Evolutionary conservation across 208 protist species (phyloP).

Genomic region (Blastocrithidia nonstop): DNA sequence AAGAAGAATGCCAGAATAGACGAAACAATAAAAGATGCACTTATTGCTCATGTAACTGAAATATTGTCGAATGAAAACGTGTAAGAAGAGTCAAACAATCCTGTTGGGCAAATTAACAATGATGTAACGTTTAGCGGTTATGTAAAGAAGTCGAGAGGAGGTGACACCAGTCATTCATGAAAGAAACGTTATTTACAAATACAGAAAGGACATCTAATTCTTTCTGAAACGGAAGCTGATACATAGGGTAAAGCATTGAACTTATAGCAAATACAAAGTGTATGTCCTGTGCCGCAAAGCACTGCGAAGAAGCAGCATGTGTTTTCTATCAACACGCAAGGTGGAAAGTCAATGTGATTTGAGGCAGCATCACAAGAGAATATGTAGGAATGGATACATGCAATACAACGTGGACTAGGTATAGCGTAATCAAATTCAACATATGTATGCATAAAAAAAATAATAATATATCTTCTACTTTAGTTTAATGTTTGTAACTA

Average conservation of each 20-base stretch:
- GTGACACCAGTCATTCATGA: slow-evolving; percentile 38
- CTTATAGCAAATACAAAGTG: slow-evolving; percentile 64
- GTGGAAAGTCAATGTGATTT: slow-evolving; percentile 80
- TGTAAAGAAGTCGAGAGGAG: slow-evolving; percentile 56
- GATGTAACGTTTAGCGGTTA: slow-evolving; percentile 45
- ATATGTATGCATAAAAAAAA: slow-evolving; percentile 3
- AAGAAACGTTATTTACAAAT: slow-evolving; percentile 59
- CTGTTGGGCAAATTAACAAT: slow-evolving; percentile 60
- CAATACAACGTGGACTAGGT: slow-evolving; percentile 51
- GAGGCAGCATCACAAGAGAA: slow-evolving; percentile 40
- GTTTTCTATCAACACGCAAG: slow-evolving; percentile 64
- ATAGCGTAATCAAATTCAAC: slow-evolving; percentile 28
- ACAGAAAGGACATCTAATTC: slow-evolving; percentile 49
- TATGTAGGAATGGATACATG: slow-evolving; percentile 74
- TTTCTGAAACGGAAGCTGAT: slow-evolving; percentile 54
- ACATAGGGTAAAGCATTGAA: slow-evolving; percentile 60
- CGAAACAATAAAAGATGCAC: slow-evolving; percentile 34
- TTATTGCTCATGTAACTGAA: slow-evolving; percentile 40
- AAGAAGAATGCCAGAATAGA: slow-evolving; percentile 63
- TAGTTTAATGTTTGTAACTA: neutral
- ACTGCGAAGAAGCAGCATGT: slow-evolving; percentile 56
- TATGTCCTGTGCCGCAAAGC: slow-evolving; percentile 43
- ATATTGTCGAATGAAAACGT: slow-evolving; percentile 25
- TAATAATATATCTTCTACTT: neutral
- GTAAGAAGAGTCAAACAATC: slow-evolving; percentile 8